phyloP scores from a whole-genome alignment of 306 rosid genomes.

The Prunus padus region DNA sequence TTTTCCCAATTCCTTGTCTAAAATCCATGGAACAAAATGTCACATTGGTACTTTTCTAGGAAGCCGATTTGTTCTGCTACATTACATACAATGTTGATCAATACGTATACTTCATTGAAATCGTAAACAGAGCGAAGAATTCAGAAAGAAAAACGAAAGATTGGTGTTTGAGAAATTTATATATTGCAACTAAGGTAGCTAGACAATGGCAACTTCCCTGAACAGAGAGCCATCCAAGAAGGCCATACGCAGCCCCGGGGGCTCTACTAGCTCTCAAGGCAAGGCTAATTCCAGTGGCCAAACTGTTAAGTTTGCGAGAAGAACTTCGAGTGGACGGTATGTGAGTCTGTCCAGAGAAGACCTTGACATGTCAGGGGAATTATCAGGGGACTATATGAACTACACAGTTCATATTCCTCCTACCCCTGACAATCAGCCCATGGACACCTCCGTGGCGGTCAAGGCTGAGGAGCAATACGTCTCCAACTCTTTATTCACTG shows the following conservation, averaged over 20 bases:
- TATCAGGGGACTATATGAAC: conserved; percentile 71
- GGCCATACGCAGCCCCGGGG: conserved; percentile 44
- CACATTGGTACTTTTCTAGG: background rate
- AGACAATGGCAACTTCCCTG: conserved; percentile 54
- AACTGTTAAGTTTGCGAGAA: conserved; percentile 68
- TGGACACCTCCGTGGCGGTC: conserved; percentile 64
- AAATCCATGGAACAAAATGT: background rate
- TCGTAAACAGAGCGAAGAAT: background rate
- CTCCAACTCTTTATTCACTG: conserved; percentile 78
- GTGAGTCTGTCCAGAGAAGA: conserved; percentile 83
- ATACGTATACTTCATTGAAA: background rate
- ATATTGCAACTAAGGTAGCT: background rate
- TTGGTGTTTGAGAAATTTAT: background rate
- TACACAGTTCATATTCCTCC: conserved; percentile 94
- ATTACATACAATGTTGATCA: background rate
- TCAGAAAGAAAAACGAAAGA: background rate
- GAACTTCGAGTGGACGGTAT: conserved; percentile 85
- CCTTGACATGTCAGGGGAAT: conserved; percentile 72
- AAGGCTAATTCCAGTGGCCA: conserved; percentile 42
- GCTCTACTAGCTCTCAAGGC: conserved; percentile 42
- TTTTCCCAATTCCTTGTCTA: background rate
- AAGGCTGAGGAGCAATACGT: conserved; percentile 94
- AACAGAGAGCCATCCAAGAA: conserved; percentile 61
- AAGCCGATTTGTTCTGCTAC: background rate
- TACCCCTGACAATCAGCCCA: conserved; percentile 82